Evolutionary conservation across 1,139 yeast species (phyloP).

Genomic region (Zygoascus sp.): DNA sequence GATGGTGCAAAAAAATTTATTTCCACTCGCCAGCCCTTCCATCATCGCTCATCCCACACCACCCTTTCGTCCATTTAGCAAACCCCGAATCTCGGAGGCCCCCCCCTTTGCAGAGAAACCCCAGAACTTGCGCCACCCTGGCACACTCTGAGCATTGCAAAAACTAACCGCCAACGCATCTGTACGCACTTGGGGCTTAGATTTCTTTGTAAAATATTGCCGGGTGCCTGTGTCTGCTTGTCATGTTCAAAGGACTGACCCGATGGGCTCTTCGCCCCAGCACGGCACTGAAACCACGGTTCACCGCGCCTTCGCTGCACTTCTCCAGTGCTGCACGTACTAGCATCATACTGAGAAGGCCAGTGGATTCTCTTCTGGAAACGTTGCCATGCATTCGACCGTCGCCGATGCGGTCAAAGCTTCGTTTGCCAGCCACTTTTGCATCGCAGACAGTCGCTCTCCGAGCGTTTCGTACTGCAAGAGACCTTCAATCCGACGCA

Average conservation of each 20-base stretch:
- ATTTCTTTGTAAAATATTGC: background rate
- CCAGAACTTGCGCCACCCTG: too few species aligned
- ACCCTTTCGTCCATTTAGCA: too few species aligned
- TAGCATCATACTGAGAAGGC: too few species aligned
- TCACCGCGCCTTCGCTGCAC: too few species aligned
- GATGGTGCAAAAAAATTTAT: conserved; percentile 8
- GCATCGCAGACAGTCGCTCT: background rate
- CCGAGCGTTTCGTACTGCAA: background rate
- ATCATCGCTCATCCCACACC: background rate
- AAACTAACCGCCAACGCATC: too few species aligned
- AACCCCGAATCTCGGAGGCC: background rate
- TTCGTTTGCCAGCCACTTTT: background rate
- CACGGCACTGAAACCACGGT: background rate
- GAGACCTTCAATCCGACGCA: background rate
- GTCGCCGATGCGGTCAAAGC: background rate
- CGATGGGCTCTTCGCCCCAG: background rate
- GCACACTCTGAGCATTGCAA: background rate
- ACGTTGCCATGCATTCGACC: background rate
- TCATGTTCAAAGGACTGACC: background rate
- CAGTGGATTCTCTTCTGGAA: too few species aligned
- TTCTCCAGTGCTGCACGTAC: too few species aligned
- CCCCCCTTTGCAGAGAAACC: too few species aligned
- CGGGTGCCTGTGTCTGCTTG: background rate
- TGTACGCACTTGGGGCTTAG: background rate
- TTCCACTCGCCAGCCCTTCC: background rate